phyloP scores from a whole-genome alignment of 768 basidiomycete genomes.

The Neoboletus brunneissimus region DNA sequence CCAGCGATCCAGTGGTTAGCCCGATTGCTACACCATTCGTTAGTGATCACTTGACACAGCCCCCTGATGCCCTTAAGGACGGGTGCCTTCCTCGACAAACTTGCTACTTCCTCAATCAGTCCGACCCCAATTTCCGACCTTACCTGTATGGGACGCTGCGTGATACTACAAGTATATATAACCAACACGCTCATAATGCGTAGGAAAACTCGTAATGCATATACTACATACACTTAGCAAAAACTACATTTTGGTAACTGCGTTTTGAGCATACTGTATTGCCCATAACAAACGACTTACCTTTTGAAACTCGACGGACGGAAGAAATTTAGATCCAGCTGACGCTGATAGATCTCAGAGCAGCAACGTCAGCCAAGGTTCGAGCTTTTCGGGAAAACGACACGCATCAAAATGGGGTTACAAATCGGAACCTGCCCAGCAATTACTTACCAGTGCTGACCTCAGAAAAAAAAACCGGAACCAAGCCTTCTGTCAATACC shows the following conservation, averaged over 20 bases:
- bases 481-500: conserved; percentile 19
- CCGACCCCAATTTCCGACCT: conserved; percentile 14
- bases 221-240: too few species aligned
- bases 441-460: conserved; percentile 3
- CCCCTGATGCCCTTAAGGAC: conserved; percentile 10
- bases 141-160: not conserved
- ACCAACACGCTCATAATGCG: not conserved
- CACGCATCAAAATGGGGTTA: conserved; percentile 12
- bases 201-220: not conserved
- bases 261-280: not conserved
- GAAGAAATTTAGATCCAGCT: not conserved
- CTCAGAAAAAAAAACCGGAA: conserved; percentile 4
- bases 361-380: conserved; percentile 29
- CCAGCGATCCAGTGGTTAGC: not conserved
- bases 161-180: not conserved
- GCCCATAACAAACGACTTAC: not conserved
- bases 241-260: not conserved
- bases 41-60: conserved; percentile 11
- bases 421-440: conserved; percentile 6
- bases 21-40: not conserved
- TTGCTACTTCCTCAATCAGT: conserved; percentile 21
- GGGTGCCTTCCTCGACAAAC: conserved; percentile 19
- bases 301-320: not conserved
- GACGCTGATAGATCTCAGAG: conserved; percentile 2
- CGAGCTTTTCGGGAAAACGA: conserved; percentile 1